phyloP scores from a whole-genome alignment of 345 rosid genomes.

The Nephelium lappaceum region DNA sequence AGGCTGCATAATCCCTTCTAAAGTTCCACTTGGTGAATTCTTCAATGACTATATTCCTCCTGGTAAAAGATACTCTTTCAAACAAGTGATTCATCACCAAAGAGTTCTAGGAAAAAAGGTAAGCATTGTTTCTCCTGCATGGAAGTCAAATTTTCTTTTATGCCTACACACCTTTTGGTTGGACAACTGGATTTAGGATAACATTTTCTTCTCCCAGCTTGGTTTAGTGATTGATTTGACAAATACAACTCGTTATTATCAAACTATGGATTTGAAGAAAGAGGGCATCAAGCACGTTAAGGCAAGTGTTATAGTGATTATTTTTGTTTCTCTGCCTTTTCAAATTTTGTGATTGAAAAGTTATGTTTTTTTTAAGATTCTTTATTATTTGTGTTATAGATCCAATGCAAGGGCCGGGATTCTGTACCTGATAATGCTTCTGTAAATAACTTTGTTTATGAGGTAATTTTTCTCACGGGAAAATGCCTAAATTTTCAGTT shows the following conservation, averaged over 20 bases:
- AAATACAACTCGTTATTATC: conserved; percentile 87
- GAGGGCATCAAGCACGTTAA: conserved; percentile 91
- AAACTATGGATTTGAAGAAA: conserved; percentile 68
- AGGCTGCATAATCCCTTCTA: conserved; percentile 75
- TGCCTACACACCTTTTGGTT: not conserved
- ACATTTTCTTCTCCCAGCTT: conserved; percentile 51
- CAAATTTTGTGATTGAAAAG: conserved; percentile 5
- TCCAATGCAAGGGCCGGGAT: conserved; percentile 90
- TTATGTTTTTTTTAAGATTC: not conserved
- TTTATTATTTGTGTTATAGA: conserved; percentile 47
- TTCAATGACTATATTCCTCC: conserved; percentile 77
- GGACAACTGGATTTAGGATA: not conserved
- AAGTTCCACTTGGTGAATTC: conserved; percentile 88
- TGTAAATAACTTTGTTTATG: conserved; percentile 81
- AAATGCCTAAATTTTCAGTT: not conserved
- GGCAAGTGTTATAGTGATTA: conserved; percentile 40
- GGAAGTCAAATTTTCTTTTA: not conserved
- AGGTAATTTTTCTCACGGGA: conserved; percentile 51
- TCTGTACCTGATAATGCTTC: conserved; percentile 83
- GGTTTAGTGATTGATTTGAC: conserved; percentile 98
- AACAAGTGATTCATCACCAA: conserved; percentile 80
- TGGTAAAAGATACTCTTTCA: conserved; percentile 94
- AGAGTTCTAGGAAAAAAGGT: conserved; percentile 82
- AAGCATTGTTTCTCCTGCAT: conserved; percentile 19
- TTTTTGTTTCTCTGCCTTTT: not conserved